Percentiles rank a stretch among this genome's conserved stretches.
Conservation (phyloP, 805 yeast genomes). For the Candida boleticola region DNA sequence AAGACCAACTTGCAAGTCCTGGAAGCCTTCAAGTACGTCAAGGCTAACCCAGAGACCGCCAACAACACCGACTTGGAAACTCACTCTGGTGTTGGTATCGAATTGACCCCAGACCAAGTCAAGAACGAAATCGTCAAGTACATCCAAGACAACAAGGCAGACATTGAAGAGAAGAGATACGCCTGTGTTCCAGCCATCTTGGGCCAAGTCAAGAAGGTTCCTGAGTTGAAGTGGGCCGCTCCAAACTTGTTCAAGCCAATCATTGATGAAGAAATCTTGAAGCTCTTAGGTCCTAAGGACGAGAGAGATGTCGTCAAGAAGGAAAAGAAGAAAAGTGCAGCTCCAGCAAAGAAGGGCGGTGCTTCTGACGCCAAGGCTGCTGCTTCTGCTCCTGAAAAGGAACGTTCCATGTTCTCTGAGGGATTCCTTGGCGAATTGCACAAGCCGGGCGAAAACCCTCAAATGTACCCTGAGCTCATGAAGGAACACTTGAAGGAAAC, state of each 20-base stretch:
- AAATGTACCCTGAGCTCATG: constrained; percentile 82
- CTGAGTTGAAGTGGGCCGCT: constrained; percentile 87
- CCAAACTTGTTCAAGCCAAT: constrained; percentile 84
- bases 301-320: constrained; percentile 85
- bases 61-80: constrained; percentile 51
- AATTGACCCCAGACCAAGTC: constrained; percentile 64
- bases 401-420: constrained; percentile 84
- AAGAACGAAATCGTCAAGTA: constrained; percentile 55
- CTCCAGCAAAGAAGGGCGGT: constrained; percentile 11
- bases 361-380: constrained; percentile 13
- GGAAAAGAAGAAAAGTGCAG: constrained; percentile 60
- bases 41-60: constrained; percentile 45
- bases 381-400: constrained; percentile 18
- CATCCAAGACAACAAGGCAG: constrained; percentile 56
- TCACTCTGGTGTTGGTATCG: constrained; percentile 79
- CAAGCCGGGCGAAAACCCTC: constrained; percentile 93
- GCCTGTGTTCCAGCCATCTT: constrained; percentile 72
- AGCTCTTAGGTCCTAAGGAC: constrained; percentile 87
- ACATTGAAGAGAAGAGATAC: constrained; percentile 72
- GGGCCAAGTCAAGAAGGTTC: constrained; percentile 71
- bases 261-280: constrained; percentile 74
- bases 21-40: constrained; percentile 76
- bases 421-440: constrained; percentile 96
- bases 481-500: constrained; percentile 75
- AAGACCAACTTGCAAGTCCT: constrained; percentile 70